Base-by-base conservation (phyloP, 768 basidiomycete species). In the Chalciporus piperatus region DNA sequence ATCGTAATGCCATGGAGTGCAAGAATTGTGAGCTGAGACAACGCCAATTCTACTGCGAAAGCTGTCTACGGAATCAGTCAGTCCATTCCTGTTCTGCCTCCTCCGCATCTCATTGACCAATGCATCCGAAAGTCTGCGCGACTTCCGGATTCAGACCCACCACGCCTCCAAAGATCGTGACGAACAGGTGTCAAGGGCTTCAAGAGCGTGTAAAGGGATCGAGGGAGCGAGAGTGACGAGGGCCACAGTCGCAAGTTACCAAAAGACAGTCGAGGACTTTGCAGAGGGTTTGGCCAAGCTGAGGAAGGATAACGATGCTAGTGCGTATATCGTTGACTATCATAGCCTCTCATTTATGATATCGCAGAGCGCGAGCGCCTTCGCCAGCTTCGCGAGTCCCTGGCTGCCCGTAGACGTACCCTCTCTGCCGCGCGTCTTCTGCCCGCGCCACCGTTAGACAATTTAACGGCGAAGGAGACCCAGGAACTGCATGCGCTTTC, bases 11-110 rank as follows among this genome's bases (percentile, higher is more conserved):
- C 55, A 90, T 90, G 88, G 85, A 89, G 58, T 91, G 89, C 72
- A 75, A 75, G 55, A 87, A 81, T 59, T 90, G 89, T 61, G 83
- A 89, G 64, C 74, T 83, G 48, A 81, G 74, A 58, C 85, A 89
- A 58, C 80, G 85, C 6, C 84, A 87, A 54, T 89, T 88, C 70
- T 82, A 78, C 62, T 91, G 89, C 60, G 79, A 79, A 59, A 79
- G 73, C 43, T 91, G 89, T 63, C 67, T 90, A 22, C 78, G 75
- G 55, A 80, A 73, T 16, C 83, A 87, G 89, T 88, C 65, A 47
- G 52, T 57, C 42, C 6, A 19, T 23, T 25, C 41, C 13, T 20
- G 23, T 47, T 41, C 22, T 27, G 11, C 22, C 20, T 25, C 55
- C 33, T 38, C 22, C 12, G 3, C 16, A 28, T 32, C 22, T 35